Conservation (phyloP, 495 filamentous ascomycete species). For the Aspergillus cristatus region DNA sequence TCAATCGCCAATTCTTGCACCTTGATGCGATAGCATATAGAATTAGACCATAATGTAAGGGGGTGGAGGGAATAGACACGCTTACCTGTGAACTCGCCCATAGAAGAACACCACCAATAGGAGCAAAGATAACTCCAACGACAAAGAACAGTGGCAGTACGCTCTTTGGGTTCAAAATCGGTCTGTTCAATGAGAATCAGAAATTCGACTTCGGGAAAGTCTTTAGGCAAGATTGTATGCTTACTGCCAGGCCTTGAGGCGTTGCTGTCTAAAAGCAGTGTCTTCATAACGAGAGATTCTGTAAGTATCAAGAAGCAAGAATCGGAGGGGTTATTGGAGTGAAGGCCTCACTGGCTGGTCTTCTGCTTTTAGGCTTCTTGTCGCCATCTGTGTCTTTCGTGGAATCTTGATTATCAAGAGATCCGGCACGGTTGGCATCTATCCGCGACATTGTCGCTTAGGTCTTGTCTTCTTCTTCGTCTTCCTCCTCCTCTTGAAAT, state of each 20-base stretch:
- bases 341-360: slow-evolving; percentile 63
- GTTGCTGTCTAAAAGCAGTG: slow-evolving; percentile 86
- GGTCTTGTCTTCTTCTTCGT: neutral
- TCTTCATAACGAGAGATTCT: slow-evolving; percentile 40
- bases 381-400: slow-evolving; percentile 33
- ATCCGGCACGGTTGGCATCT: slow-evolving; percentile 34
- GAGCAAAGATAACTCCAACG: slow-evolving; percentile 78
- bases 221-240: slow-evolving; percentile 15
- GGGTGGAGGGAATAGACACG: neutral
- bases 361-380: slow-evolving; percentile 78
- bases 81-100: slow-evolving; percentile 70
- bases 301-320: slow-evolving; percentile 7
- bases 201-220: no score
- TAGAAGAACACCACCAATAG: slow-evolving; percentile 74
- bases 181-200: slow-evolving; percentile 35
- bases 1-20: slow-evolving; percentile 87
- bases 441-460: slow-evolving; percentile 38
- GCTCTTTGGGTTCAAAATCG: slow-evolving; percentile 87
- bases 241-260: slow-evolving; percentile 91
- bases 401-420: slow-evolving; percentile 41
- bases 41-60: slow-evolving; percentile 8
- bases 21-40: slow-evolving; percentile 28
- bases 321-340: neutral
- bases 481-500: no score
- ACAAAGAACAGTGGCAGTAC: slow-evolving; percentile 85